phyloP scores from a whole-genome alignment of 345 rosid species.

The Salix arbutifolia region DNA sequence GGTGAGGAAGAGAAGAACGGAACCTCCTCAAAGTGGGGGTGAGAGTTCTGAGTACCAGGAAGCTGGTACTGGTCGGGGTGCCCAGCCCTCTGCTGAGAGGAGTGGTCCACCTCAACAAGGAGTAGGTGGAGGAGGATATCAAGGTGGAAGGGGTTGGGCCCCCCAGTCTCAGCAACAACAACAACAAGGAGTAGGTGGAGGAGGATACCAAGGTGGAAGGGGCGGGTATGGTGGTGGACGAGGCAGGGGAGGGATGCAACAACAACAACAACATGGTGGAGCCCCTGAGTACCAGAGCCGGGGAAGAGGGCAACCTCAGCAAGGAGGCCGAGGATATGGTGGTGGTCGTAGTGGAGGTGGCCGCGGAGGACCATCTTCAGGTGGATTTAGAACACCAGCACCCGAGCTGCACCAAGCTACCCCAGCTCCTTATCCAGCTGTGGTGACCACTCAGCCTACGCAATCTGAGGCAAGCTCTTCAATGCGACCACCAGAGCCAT shows the following conservation, averaged over 20 bases:
- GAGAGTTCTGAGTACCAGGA: conserved; percentile 61
- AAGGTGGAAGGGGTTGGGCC: conserved; percentile 54
- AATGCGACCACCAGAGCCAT: conserved; percentile 39
- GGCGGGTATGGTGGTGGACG: conserved; percentile 51
- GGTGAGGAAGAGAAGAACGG: conserved; percentile 78
- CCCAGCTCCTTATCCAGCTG: conserved; percentile 51
- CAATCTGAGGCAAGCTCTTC: conserved; percentile 58
- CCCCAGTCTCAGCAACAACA: conserved; percentile 54
- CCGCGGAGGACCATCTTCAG: conserved; percentile 53
- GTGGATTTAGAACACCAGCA: conserved; percentile 54
- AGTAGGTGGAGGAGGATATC: conserved; percentile 34
- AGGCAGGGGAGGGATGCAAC: conserved; percentile 43
- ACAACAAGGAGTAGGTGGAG: too few species aligned
- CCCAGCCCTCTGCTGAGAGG: conserved; percentile 42
- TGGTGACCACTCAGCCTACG: conserved; percentile 50
- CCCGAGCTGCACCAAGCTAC: conserved; percentile 99
- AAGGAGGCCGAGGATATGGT: conserved; percentile 56
- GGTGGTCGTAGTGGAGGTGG: conserved; percentile 34
- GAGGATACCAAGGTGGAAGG: conserved; percentile 29
- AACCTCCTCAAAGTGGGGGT: conserved; percentile 47
- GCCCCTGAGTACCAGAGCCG: conserved; percentile 61
- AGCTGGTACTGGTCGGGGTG: conserved; percentile 43
- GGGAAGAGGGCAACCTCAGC: conserved; percentile 67
- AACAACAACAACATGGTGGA: conserved; percentile 59
- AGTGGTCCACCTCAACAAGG: conserved; percentile 44